phyloP scores from a whole-genome alignment of 2,329 filamentous ascomycete species.

The Pyricularia sp. region DNA sequence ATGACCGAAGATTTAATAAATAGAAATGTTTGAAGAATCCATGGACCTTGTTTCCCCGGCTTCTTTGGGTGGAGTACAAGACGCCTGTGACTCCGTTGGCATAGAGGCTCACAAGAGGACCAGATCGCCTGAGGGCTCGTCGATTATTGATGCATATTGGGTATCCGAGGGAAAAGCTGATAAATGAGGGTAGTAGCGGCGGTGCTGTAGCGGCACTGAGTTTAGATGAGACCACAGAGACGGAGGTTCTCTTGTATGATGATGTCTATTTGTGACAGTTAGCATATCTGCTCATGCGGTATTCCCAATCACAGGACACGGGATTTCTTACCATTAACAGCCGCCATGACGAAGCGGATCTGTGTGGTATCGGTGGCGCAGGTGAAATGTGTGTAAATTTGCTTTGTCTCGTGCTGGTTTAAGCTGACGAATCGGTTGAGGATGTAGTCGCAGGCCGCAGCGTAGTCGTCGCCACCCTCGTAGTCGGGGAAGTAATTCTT shows the following conservation, averaged over 20 bases:
- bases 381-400: slow-evolving; percentile 99
- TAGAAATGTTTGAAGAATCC: slow-evolving; percentile 8
- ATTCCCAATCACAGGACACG: not conserved
- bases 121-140: not conserved
- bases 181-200: not conserved
- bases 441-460: slow-evolving; percentile 95
- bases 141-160: slow-evolving; percentile 6
- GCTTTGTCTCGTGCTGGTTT: slow-evolving; percentile 98
- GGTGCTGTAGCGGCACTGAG: not conserved
- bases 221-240: slow-evolving; percentile 16
- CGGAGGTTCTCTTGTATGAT: slow-evolving; percentile 99
- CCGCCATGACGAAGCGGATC: slow-evolving; percentile 99
- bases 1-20: slow-evolving; percentile 7
- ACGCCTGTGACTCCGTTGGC: slow-evolving; percentile 1
- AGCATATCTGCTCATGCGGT: slow-evolving; percentile 19
- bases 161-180: slow-evolving; percentile 6
- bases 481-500: slow-evolving; percentile 86
- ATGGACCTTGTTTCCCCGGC: not conserved
- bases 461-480: slow-evolving; percentile 93
- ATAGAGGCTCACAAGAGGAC: not conserved
- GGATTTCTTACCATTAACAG: slow-evolving; percentile 74
- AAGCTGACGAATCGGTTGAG: slow-evolving; percentile 91
- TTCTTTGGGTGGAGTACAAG: slow-evolving; percentile 1
- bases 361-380: slow-evolving; percentile 98
- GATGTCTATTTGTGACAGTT: slow-evolving; percentile 61